These are phyloP conservation scores for Pseudogymnoascus sp. DNA, from an alignment of 2,329 filamentous ascomycete genomes.

Conservation along the genomic window DNA sequence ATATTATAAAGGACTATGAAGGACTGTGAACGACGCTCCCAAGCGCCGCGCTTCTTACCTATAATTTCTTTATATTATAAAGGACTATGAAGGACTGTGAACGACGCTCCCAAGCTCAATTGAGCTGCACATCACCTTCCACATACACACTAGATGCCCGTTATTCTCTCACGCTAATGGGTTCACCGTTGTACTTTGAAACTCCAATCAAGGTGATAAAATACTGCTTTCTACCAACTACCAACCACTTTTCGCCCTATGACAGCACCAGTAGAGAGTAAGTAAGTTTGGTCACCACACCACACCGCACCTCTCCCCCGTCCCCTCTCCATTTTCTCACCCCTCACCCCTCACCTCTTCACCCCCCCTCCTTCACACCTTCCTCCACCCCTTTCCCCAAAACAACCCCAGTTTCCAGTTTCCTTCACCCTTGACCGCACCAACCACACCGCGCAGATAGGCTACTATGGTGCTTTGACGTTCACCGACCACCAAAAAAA, in stretches of 20 bases:
- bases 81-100: constrained; percentile 2
- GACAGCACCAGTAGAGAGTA: background rate
- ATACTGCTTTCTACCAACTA: background rate
- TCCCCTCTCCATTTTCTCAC: background rate
- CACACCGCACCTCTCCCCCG: background rate
- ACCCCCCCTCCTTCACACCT: background rate
- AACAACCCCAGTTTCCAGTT: background rate
- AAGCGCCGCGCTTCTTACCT: background rate
- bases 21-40: constrained; percentile 2
- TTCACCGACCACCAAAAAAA: constrained; percentile 5
- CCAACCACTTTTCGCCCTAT: background rate
- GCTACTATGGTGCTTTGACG: background rate
- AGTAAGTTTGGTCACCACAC: background rate
- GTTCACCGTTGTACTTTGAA: background rate
- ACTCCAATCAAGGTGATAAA: constrained; percentile 4
- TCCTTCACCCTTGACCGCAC: background rate
- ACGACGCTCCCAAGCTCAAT: constrained; percentile 3
- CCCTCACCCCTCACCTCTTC: background rate
- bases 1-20: constrained; percentile 5
- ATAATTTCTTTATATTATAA: constrained; percentile 5
- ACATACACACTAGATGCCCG: constrained; percentile 2
- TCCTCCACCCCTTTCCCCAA: background rate
- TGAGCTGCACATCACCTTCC: background rate
- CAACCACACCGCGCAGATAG: background rate
- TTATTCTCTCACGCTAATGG: background rate